phyloP scores from a whole-genome alignment of 2,329 filamentous ascomycete species.

The Fonsecaea erecta region DNA sequence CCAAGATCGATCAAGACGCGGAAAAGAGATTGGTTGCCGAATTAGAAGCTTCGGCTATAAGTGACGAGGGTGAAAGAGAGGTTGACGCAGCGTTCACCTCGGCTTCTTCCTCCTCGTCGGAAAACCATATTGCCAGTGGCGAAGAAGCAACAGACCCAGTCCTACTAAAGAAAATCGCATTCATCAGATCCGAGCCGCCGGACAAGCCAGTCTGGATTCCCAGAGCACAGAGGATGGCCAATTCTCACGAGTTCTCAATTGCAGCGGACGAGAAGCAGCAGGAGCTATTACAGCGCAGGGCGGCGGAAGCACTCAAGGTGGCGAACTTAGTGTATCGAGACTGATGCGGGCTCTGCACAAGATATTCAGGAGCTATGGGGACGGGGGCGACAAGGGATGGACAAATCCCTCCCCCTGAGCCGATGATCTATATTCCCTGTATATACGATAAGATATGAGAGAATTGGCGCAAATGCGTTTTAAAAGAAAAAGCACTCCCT shows the following conservation, averaged over 20 bases:
- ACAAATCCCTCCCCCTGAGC: too few relatives aligned
- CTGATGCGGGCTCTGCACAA: background rate
- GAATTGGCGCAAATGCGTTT: background rate
- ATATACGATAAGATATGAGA: background rate
- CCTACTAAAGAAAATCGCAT: background rate
- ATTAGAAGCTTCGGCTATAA: background rate
- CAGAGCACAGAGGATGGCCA: background rate
- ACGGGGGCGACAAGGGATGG: background rate
- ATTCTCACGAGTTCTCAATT: background rate
- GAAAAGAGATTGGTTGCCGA: slow-evolving; percentile 5
- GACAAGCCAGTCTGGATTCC: background rate
- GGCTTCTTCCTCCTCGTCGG: too few relatives aligned
- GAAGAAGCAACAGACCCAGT: background rate
- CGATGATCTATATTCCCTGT: background rate
- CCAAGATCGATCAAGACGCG: background rate
- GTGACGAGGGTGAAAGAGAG: background rate
- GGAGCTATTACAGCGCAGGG: background rate
- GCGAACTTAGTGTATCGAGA: background rate
- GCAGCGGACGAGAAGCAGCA: background rate
- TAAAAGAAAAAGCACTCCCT: background rate
- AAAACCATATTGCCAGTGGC: background rate
- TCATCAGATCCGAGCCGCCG: slow-evolving; percentile 5
- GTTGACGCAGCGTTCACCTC: background rate
- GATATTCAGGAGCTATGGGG: background rate
- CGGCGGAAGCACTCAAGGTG: background rate